Evolutionary conservation across 2,329 filamentous ascomycete species (phyloP), one percentile per base, ranked within the genome.

Genomic region (Zasmidium citrigriseum): DNA sequence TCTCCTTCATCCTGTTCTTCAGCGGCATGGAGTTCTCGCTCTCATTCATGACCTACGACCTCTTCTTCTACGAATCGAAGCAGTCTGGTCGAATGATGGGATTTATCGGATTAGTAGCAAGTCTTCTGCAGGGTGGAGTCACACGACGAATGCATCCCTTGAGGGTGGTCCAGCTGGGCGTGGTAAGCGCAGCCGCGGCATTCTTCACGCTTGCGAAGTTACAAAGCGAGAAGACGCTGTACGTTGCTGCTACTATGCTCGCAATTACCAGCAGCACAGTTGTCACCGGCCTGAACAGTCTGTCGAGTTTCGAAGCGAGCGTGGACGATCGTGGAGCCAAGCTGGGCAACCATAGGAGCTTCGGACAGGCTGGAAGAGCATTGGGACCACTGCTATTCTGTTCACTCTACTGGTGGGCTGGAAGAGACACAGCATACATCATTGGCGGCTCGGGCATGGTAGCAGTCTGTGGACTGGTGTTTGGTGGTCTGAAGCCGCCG

Each of bases 21-120:
- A 96, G 91, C 1, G 95, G 95, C 60, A 93, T 99, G 89, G 95
- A 99, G 73, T 98, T 96, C 75, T 96, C 92, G 0, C 83, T 99
- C 2, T 93, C 95, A 0, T 99, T 99, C 74, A 93, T 99, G 86
- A 98, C 93, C 0, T 96, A 95, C 69, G 93, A 96, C 54, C 84
- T 99, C 46, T 98, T 98, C 74, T 84, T 84, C 9, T 96, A 95
- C 72, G 85, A 82, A 11, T 89, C 92, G 0, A 84, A 86, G 46
- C 84, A 91, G 53, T 96, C 96, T 64, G 95, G 95, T 16, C 86
- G 87, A 11, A 82, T 99, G 1, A 86, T 99, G 1, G 93, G 95
- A 4, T 95, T 90, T 75, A 90, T 99, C 68, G 95, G 95, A 0
- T 84, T 99, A 2, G 84, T 98, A 5, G 93, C 95, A 9, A 95